phyloP scores from a whole-genome alignment of 2,329 filamentous ascomycete genomes.

The Talaromyces sp. region DNA sequence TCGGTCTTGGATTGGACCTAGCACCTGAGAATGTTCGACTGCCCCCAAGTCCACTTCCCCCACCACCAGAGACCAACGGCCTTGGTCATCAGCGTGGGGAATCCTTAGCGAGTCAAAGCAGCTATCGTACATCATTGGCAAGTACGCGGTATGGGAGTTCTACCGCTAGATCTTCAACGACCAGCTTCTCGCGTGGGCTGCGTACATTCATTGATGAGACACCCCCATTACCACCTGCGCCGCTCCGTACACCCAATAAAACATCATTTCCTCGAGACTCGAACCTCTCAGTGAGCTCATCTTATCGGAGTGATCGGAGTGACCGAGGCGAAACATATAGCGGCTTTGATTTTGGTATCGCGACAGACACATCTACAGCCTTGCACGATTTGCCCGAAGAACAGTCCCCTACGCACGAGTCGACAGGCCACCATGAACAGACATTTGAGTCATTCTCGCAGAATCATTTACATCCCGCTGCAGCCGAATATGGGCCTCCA shows the following conservation, averaged over 20 bases:
- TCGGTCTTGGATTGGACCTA: constrained; percentile 11
- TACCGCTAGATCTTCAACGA: constrained; percentile 38
- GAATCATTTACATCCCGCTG: constrained; percentile 26
- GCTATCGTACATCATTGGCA: constrained; percentile 45
- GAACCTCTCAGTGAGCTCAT: constrained; percentile 25
- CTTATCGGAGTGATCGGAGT: constrained; percentile 21
- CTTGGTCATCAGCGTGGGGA: constrained; percentile 19
- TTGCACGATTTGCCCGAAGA: constrained; percentile 26
- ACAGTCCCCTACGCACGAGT: constrained; percentile 14
- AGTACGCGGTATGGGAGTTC: constrained; percentile 43
- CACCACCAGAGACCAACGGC: constrained; percentile 15
- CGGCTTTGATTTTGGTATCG: constrained; percentile 36
- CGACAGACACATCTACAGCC: constrained; percentile 16
- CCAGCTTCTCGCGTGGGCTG: constrained; percentile 33
- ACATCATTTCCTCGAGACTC: constrained; percentile 28
- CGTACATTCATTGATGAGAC: constrained; percentile 36
- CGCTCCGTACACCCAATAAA: constrained; percentile 25
- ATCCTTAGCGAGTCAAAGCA: constrained; percentile 41
- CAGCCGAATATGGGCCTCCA: constrained; percentile 14
- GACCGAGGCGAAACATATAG: constrained; percentile 27
- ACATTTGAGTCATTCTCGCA: constrained; percentile 21
- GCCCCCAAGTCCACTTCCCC: constrained; percentile 24
- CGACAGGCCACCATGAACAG: constrained; percentile 19
- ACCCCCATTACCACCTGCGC: constrained; percentile 35
- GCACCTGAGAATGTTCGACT: constrained; percentile 25